Conservation (phyloP, 768 basidiomycete species). For the Favolaschia claudopus region DNA sequence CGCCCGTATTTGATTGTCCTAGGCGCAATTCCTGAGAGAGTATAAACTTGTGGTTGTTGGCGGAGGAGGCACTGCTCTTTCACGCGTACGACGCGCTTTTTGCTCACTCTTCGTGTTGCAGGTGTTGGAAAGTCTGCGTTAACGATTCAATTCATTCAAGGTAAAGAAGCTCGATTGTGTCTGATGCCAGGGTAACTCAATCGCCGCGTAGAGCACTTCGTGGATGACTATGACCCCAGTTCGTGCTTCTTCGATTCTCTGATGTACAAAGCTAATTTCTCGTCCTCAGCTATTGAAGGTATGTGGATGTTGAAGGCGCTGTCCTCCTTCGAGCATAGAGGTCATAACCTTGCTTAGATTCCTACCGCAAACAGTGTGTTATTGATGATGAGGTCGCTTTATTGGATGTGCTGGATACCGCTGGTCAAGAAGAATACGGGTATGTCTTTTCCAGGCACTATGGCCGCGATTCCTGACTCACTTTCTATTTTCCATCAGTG, state of each 20-base stretch:
- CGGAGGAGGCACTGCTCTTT: constrained; percentile 98
- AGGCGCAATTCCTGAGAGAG: constrained; percentile 93
- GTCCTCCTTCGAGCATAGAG: background rate
- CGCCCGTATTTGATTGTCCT: constrained; percentile 21
- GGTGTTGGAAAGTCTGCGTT: constrained; percentile 81
- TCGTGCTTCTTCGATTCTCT: background rate
- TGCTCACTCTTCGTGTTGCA: constrained; percentile 22
- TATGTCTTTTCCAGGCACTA: constrained; percentile 32
- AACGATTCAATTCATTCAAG: constrained; percentile 98
- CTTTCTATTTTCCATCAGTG: constrained; percentile 53
- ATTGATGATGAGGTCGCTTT: constrained; percentile 98
- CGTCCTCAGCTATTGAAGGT: constrained; percentile 97
- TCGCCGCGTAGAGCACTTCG: constrained; percentile 63
- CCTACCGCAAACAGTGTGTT: constrained; percentile 95
- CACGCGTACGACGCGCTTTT: constrained; percentile 35
- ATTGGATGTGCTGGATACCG: constrained; percentile 95
- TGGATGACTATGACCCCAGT: constrained; percentile 69
- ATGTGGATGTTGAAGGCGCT: constrained; percentile 22
- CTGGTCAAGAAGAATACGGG: constrained; percentile 99
- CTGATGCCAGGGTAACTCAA: background rate
- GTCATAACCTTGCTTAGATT: constrained; percentile 63
- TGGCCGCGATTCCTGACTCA: background rate
- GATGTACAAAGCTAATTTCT: no score
- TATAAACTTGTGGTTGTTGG: constrained; percentile 99
- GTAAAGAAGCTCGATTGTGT: constrained; percentile 30